Percentiles rank a stretch among this genome's conserved stretches.
Evolutionary conservation across 805 yeast genomes (phyloP).

Genomic region (Candida parachauliodes): DNA sequence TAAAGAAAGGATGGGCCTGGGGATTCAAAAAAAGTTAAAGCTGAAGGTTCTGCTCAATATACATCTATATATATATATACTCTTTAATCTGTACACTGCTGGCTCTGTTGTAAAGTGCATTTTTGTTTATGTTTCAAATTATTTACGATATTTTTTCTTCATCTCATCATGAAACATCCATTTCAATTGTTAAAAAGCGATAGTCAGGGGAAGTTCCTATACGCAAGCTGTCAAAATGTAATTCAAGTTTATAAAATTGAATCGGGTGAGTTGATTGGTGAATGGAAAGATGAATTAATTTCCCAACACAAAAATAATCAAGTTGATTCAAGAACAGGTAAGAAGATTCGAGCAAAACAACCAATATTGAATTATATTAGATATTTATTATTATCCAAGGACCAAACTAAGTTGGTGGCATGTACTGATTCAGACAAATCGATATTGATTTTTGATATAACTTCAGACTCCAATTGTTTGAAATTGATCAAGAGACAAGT

Average conservation of each 20-base stretch:
- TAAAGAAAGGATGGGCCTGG: constrained; percentile 3
- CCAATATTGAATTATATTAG: constrained; percentile 66
- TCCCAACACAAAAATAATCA: constrained; percentile 14
- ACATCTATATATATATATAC: too few species aligned
- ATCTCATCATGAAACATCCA: constrained; percentile 58
- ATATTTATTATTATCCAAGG: constrained; percentile 52
- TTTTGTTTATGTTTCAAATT: background rate
- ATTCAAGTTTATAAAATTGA: constrained; percentile 48
- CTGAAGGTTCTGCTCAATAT: too few species aligned
- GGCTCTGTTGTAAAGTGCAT: too few species aligned
- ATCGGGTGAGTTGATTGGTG: constrained; percentile 44
- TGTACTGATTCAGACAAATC: constrained; percentile 85
- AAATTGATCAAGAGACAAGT: constrained; percentile 62
- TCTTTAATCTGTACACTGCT: too few species aligned
- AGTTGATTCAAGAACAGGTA: constrained; percentile 45
- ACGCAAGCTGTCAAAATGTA: constrained; percentile 55
- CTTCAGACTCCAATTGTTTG: constrained; percentile 41
- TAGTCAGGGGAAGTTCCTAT: constrained; percentile 44
- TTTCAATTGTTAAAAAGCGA: constrained; percentile 55
- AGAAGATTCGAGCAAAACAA: constrained; percentile 25
- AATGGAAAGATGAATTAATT: constrained; percentile 58
- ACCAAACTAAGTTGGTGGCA: constrained; percentile 51
- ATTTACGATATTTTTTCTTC: background rate
- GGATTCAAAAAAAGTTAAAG: constrained; percentile 6
- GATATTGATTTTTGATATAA: constrained; percentile 54